Percentiles rank a stretch among this genome's conserved stretches.
phyloP scores from a whole-genome alignment of 164 flowering plant species.

The Houttuynia cordata region DNA sequence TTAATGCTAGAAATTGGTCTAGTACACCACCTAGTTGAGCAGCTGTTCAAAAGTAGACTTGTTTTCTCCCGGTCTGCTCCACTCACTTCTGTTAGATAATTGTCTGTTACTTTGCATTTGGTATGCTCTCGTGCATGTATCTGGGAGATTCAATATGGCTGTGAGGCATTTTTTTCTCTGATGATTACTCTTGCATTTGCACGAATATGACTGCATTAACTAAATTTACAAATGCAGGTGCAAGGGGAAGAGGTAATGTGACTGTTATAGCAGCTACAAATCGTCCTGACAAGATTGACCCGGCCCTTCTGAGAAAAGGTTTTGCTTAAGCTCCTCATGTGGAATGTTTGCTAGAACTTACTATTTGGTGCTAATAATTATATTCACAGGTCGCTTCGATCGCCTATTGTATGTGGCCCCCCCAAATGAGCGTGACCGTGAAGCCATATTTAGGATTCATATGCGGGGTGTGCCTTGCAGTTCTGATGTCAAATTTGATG shows the following conservation, averaged over 20 bases:
- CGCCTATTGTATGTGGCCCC: constrained; percentile 86
- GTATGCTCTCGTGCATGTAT: too few relatives aligned
- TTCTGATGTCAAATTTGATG: constrained; percentile 46
- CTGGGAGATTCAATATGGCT: too few relatives aligned
- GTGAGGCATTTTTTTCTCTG: too few relatives aligned
- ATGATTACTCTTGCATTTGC: too few relatives aligned
- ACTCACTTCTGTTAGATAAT: too few relatives aligned
- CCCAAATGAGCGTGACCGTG: constrained; percentile 57
- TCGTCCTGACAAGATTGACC: constrained; percentile 93
- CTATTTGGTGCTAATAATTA: neutral
- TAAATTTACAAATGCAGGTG: constrained; percentile 30
- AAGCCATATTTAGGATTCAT: constrained; percentile 74
- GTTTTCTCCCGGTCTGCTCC: too few relatives aligned
- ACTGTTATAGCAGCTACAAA: constrained; percentile 97
- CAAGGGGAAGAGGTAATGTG: constrained; percentile 78
- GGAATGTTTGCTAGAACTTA: neutral
- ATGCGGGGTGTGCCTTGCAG: constrained; percentile 51
- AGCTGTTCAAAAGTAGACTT: too few relatives aligned
- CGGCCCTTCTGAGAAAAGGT: constrained; percentile 95
- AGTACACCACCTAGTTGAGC: too few relatives aligned
- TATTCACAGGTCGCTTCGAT: constrained; percentile 80
- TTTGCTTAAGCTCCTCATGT: neutral
- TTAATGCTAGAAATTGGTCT: too few relatives aligned
- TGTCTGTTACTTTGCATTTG: too few relatives aligned
- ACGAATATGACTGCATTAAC: neutral